phyloP scores from a whole-genome alignment of 2,329 filamentous ascomycete species.

The Colletotrichum brevisporum region DNA sequence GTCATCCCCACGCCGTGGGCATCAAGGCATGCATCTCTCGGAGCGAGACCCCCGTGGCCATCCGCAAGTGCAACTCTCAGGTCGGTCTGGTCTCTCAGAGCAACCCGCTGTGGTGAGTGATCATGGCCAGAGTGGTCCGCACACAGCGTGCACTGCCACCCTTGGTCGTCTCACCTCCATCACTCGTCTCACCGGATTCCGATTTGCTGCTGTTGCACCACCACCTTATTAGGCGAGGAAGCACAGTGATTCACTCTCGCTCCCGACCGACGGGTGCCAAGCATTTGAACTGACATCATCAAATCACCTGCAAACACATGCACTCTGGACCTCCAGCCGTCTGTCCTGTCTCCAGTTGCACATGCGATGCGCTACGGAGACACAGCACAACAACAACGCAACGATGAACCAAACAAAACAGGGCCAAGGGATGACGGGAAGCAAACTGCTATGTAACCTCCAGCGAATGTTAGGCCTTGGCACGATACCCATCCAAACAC shows the following conservation, averaged over 20 bases:
- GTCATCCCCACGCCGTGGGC: neutral
- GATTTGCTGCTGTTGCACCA: conserved; percentile 6
- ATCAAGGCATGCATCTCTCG: too few relatives aligned
- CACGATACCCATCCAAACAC: conserved; percentile 19
- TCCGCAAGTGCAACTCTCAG: too few relatives aligned
- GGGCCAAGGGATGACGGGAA: neutral
- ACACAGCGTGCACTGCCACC: too few relatives aligned
- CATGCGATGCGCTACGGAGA: neutral
- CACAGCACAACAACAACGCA: neutral
- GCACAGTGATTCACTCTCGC: too few relatives aligned
- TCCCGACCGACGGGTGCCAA: conserved; percentile 14
- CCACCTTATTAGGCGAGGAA: too few relatives aligned
- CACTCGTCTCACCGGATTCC: conserved; percentile 14
- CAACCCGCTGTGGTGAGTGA: too few relatives aligned
- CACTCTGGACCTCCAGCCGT: too few relatives aligned
- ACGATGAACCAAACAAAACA: conserved; percentile 5
- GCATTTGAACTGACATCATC: conserved; percentile 32
- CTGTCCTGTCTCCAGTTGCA: neutral
- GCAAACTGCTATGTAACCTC: neutral
- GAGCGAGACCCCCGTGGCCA: too few relatives aligned
- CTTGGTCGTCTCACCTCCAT: too few relatives aligned
- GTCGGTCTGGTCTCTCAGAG: too few relatives aligned
- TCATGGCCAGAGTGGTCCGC: too few relatives aligned
- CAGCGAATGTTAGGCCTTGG: conserved; percentile 19
- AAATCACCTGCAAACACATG: conserved; percentile 24